Base-by-base conservation (phyloP, 2,329 filamentous ascomycete species). In the Neopestalotiopsis sp. region DNA sequence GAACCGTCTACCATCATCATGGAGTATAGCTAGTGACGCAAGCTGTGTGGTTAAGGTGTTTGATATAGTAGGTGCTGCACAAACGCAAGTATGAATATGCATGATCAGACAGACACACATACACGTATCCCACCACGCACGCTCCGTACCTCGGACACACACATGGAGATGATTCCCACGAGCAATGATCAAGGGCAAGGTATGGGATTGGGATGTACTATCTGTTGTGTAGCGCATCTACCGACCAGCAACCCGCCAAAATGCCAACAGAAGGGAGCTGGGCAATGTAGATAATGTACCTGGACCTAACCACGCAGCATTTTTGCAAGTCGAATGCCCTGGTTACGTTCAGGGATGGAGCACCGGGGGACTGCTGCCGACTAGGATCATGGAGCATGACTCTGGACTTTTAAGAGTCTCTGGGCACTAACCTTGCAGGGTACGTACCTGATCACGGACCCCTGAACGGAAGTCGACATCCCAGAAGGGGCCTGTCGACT, bases 401-500 rank as follows among this genome's bases (percentile, higher is more conserved):
- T 53, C 45, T 53, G 45, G 45, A 20, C 17, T 53, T 53, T 53
- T 53, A 38, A 38, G 45, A 53, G 45, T 53, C 14, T 53, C 34
- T 38, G 34, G 10, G n/a, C 45, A 17, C n/a, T 53, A 53, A 20
- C 45, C n/a, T 53, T 20, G 34, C 45, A 53, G 45, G 13, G 45
- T 53, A 53, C 17, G 45, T 24, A 53, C 45, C n/a, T n/a, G 20
- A 53, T 53, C 45, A 53, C 45, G 45, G 45, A 53, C 45, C 45
- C 45, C 45, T 53, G 45, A 38, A 20, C 45, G 45, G 45, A 38
- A 38, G 34, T 38, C 34, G 45, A 53, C 45, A 53, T 53, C 45
- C 45, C 45, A 53, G 45, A 53, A 53, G 45, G 45, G 45, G 45
- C 45, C 45, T 53, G 45, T 53, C 45, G 45, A 53, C 45, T 53